Evolutionary conservation across 2,329 filamentous ascomycete species (phyloP).

Genomic region (Neopestalotiopsis rosae): DNA sequence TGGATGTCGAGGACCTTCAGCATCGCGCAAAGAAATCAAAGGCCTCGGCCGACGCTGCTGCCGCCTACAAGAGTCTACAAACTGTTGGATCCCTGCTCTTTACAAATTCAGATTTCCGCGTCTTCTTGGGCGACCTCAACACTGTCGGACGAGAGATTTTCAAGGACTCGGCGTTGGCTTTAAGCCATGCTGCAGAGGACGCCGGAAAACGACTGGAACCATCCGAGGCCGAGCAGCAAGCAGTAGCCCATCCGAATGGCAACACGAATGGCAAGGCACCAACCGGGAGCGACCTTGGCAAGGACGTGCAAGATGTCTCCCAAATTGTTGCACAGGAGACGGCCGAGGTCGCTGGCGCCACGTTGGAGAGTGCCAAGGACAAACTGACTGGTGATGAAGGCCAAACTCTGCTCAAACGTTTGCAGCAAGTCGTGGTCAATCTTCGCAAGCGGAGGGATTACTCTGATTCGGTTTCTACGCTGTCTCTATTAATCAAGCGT

Average conservation of each 20-base stretch:
- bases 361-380: conserved; percentile 73
- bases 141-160: conserved; percentile 84
- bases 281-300: conserved; percentile 68
- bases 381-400: conserved; percentile 76
- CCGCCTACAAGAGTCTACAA: conserved; percentile 79
- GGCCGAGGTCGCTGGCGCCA: conserved; percentile 39
- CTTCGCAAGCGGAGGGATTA: conserved; percentile 82
- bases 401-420: conserved; percentile 72
- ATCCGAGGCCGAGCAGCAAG: conserved; percentile 62
- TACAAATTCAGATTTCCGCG: conserved; percentile 87
- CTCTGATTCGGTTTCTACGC: conserved; percentile 80
- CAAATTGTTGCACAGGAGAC: conserved; percentile 55
- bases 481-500: conserved; percentile 76
- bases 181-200: conserved; percentile 77
- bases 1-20: conserved; percentile 70
- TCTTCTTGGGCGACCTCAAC: conserved; percentile 82
- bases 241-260: conserved; percentile 47
- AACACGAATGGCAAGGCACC: conserved; percentile 41
- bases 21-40: conserved; percentile 66
- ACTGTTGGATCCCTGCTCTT: conserved; percentile 86
- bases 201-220: conserved; percentile 77
- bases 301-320: conserved; percentile 61
- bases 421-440: conserved; percentile 78
- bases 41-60: conserved; percentile 72
- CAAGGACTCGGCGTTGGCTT: conserved; percentile 79